Evolutionary conservation across 2,329 filamentous ascomycete genomes (phyloP).

Genomic region (Neoascochyta sp.): DNA sequence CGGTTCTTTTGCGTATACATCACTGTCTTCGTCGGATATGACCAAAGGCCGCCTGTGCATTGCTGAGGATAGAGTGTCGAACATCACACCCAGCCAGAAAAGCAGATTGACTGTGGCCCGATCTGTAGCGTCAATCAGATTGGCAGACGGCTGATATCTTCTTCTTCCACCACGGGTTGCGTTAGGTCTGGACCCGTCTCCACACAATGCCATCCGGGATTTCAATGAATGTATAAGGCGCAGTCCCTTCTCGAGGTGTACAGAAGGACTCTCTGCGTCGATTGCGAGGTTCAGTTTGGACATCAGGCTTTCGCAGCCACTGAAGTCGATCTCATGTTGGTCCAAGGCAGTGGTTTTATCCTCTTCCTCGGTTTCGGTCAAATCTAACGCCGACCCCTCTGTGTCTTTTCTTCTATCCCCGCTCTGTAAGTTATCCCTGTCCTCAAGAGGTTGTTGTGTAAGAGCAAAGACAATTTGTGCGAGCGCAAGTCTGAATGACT

Average conservation of each 20-base stretch:
- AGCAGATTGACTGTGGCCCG: conserved; percentile 51
- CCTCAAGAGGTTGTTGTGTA: conserved; percentile 45
- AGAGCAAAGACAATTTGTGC: conserved; percentile 48
- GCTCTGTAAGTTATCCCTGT: too few relatives aligned
- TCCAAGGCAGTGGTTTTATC: too few relatives aligned
- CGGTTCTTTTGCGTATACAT: conserved; percentile 26
- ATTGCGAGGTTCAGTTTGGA: conserved; percentile 33
- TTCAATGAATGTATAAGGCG: conserved; percentile 39
- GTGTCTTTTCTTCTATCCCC: too few relatives aligned
- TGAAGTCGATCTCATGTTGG: conserved; percentile 17
- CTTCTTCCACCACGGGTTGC: conserved; percentile 12
- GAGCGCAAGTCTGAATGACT: conserved; percentile 46
- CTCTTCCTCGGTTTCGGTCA: too few relatives aligned
- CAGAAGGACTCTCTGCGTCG: conserved; percentile 36
- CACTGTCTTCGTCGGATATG: conserved; percentile 47
- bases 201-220: conserved; percentile 27
- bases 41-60: conserved; percentile 49
- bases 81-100: conserved; percentile 59
- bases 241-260: conserved; percentile 41
- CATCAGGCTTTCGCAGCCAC: conserved; percentile 29
- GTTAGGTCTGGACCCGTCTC: conserved; percentile 11
- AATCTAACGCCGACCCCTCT: too few relatives aligned
- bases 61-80: conserved; percentile 55
- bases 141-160: conserved; percentile 11
- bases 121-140: conserved; percentile 34